A percentile compares a stretch with the other conserved stretches of the same genome.
Conservation (phyloP, 2,329 filamentous ascomycete genomes). For the Ophiocordyceps camponoti-floridani region DNA sequence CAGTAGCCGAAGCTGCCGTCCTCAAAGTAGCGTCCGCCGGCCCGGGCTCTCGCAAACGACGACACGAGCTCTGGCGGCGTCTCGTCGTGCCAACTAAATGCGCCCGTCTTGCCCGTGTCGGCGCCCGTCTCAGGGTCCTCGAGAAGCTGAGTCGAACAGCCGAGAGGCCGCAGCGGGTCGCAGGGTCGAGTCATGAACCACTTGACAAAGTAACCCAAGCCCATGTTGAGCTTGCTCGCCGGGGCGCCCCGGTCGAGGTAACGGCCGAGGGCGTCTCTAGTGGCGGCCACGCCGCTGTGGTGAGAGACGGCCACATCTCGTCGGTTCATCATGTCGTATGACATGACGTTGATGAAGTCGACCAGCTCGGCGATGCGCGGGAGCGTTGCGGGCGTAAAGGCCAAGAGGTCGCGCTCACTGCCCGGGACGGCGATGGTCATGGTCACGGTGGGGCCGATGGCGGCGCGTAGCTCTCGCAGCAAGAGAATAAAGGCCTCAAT, state of each 20-base stretch:
- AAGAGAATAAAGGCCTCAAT: constrained; percentile 45
- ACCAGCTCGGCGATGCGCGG: constrained; percentile 39
- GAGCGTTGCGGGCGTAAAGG: constrained; percentile 39
- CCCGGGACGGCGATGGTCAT: constrained; percentile 55
- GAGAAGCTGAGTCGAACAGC: constrained; percentile 35
- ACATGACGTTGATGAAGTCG: constrained; percentile 53
- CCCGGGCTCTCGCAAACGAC: constrained; percentile 39
- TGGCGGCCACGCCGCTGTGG: constrained; percentile 42
- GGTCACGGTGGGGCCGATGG: constrained; percentile 36
- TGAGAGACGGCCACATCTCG: constrained; percentile 46
- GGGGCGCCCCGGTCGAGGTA: constrained; percentile 39
- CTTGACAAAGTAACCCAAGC: constrained; percentile 51
- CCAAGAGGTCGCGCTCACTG: constrained; percentile 46
- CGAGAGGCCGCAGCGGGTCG: constrained; percentile 23
- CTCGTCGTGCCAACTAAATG: constrained; percentile 41
- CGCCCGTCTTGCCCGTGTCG: constrained; percentile 38
- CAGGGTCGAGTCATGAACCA: constrained; percentile 36
- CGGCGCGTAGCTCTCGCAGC: constrained; percentile 36
- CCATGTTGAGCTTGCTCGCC: constrained; percentile 37
- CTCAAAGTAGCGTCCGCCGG: constrained; percentile 26
- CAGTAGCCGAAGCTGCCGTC: constrained; percentile 58
- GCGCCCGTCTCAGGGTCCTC: constrained; percentile 39
- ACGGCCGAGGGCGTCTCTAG: constrained; percentile 33
- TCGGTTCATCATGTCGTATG: constrained; percentile 54
- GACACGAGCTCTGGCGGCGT: constrained; percentile 30